Conservation (phyloP, 495 filamentous ascomycete species). For the Glarea lozoyensis region DNA sequence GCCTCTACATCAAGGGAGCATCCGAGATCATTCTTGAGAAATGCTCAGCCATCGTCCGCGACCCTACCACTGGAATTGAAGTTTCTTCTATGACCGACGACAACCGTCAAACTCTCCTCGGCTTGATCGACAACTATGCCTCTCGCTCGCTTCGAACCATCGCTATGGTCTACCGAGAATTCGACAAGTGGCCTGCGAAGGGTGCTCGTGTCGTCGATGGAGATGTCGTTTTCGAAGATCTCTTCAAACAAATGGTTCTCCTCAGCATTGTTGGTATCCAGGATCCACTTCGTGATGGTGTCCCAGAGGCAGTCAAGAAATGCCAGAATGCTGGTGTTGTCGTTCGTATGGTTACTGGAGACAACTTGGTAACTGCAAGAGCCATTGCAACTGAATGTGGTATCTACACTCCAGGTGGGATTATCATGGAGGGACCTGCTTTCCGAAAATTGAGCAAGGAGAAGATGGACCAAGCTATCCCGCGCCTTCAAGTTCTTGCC, state of each 20-base stretch:
- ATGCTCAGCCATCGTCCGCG: constrained; percentile 60
- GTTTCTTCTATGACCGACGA: constrained; percentile 46
- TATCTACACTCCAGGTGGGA: constrained; percentile 62
- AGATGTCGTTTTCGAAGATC: constrained; percentile 69
- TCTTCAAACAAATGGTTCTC: constrained; percentile 72
- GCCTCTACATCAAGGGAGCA: constrained; percentile 81
- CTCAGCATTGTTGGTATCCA: constrained; percentile 79
- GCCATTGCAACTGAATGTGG: constrained; percentile 81
- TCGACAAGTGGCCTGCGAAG: constrained; percentile 78
- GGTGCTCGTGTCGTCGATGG: constrained; percentile 56
- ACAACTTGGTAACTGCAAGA: constrained; percentile 73
- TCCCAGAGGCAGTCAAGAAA: constrained; percentile 61
- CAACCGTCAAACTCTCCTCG: constrained; percentile 49
- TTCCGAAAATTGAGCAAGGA: constrained; percentile 68
- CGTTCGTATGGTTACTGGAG: constrained; percentile 87
- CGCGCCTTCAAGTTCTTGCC: constrained; percentile 71
- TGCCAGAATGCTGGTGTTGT: constrained; percentile 73
- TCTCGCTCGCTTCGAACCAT: constrained; percentile 80
- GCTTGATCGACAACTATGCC: constrained; percentile 69
- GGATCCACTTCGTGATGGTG: constrained; percentile 76
- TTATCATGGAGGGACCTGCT: constrained; percentile 76
- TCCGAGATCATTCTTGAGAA: constrained; percentile 74
- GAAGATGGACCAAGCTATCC: constrained; percentile 64
- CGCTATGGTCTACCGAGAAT: constrained; percentile 78
- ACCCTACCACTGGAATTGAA: constrained; percentile 54